Percentiles rank a stretch among this genome's conserved stretches.
phyloP scores from a whole-genome alignment of 805 yeast species.

The Starmerella sp. region DNA sequence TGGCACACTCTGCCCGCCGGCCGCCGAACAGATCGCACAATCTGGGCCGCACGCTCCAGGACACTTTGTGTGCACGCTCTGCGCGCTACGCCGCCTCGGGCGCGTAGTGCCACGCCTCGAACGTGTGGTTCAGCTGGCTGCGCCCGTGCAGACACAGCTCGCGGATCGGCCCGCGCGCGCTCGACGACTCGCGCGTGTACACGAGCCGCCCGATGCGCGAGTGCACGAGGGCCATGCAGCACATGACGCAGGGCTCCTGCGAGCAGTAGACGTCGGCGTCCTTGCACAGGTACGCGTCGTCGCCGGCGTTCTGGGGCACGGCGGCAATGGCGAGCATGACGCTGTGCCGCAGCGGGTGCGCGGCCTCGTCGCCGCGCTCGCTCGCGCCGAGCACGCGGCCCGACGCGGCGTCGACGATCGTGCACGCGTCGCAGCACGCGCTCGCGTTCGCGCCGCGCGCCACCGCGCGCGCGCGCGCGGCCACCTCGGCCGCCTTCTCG shows the following conservation, averaged over 20 bases:
- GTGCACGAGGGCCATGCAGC: constrained; percentile 90
- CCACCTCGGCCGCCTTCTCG: constrained; percentile 35
- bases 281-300: constrained; percentile 53
- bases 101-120: constrained; percentile 63
- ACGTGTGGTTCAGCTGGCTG: constrained; percentile 73
- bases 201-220: constrained; percentile 66
- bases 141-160: constrained; percentile 67
- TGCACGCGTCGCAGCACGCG: constrained; percentile 34
- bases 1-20: too few relatives aligned
- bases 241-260: constrained; percentile 95
- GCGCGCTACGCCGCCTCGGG: too few relatives aligned
- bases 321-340: constrained; percentile 57
- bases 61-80: too few relatives aligned
- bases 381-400: constrained; percentile 33
- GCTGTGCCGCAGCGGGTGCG: constrained; percentile 58
- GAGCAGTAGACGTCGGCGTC: constrained; percentile 72
- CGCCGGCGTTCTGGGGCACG: constrained; percentile 41
- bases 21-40: too few relatives aligned
- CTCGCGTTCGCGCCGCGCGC: constrained; percentile 28
- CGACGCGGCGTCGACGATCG: constrained; percentile 49
- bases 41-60: too few relatives aligned
- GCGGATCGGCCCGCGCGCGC: constrained; percentile 47
- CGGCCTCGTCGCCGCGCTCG: constrained; percentile 28
- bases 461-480: constrained; percentile 27
- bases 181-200: constrained; percentile 36